Base-by-base conservation (phyloP, 192 early-diverging fungal species). In the Coemansia sp. region DNA sequence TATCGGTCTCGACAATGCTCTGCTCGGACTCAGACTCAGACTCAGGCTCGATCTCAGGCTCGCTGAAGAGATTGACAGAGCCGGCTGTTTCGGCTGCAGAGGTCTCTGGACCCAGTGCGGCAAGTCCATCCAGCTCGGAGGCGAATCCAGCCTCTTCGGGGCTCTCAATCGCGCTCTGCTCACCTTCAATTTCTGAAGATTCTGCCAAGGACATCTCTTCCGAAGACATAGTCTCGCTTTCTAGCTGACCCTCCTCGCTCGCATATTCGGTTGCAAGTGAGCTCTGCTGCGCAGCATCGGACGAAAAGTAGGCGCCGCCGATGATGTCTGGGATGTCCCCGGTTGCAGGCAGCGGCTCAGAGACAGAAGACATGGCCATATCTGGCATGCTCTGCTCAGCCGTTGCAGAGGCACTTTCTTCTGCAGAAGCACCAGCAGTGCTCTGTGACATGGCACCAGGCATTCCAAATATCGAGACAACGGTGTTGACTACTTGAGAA, bases 241-340 rank as follows among this genome's bases (percentile, higher is more conserved):
- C 56, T 6, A 58, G 56, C 18, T 30, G 31, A 2, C 56, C 56
- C 32, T 58, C 56, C 32, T 58, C 56, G 56, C 34, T 58, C 18
- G 32, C 6, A 58, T 17, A 18, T 7, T 17, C 33, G 32, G 6
- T 4, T 33, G 32, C 30, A 20, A 58, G 31, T 18, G 56, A 58
- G 33, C 34, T 38, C 12, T 38, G 14, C 33, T 58, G 33, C n/a
- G 32, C 32, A 10, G 56, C 31, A 10, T 33, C 56, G 22, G 56
- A 58, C 20, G 56, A 58, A 33, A 18, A 14, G 32, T 58, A 58
- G 20, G 56, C 34, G 17, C 56, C 56, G 32, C 56, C 56, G 18
- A 58, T 58, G 7, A 33, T 33, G 7, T 58, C 56, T 4, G 56
- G 56, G 20, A 58, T 58, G 18, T 42, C 38, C 11, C 32, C 20